These are phyloP conservation scores for Barnettozyma hawaiiensis DNA, from an alignment of 1,139 yeast genomes.

Conservation along the genomic window DNA sequence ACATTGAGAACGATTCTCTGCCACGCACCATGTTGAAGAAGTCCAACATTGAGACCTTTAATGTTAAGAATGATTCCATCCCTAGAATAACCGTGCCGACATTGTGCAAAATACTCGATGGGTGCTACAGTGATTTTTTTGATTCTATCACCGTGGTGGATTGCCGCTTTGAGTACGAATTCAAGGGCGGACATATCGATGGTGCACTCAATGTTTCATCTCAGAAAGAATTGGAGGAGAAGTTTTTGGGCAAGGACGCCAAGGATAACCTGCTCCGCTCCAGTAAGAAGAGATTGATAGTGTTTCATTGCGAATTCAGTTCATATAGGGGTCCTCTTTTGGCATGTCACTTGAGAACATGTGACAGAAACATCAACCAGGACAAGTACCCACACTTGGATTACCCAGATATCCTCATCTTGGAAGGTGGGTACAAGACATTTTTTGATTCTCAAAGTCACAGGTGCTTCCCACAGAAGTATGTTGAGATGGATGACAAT, in stretches of 20 bases:
- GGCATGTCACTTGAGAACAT: slow-evolving; percentile 80
- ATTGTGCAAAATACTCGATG: slow-evolving; percentile 56
- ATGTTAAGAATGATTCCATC: slow-evolving; percentile 51
- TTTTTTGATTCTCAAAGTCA: slow-evolving; percentile 54
- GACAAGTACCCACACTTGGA: slow-evolving; percentile 72
- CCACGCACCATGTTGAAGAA: slow-evolving; percentile 29
- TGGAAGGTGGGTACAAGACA: slow-evolving; percentile 86
- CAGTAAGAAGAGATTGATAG: slow-evolving; percentile 38
- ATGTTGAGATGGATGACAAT: slow-evolving; percentile 82
- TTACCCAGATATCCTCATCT: slow-evolving; percentile 82
- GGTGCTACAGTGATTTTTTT: slow-evolving; percentile 48
- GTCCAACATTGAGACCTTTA: slow-evolving; percentile 42
- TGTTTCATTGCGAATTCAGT: slow-evolving; percentile 94
- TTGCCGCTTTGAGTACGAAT: slow-evolving; percentile 91
- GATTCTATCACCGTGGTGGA: slow-evolving; percentile 65
- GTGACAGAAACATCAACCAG: slow-evolving; percentile 71
- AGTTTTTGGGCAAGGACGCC: slow-evolving; percentile 30
- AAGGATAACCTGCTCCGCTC: slow-evolving; percentile 11
- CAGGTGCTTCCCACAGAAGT: slow-evolving; percentile 68
- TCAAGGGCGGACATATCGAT: slow-evolving; percentile 83
- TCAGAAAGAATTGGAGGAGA: slow-evolving; percentile 58
- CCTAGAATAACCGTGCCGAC: slow-evolving; percentile 70
- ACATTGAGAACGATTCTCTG: slow-evolving; percentile 15
- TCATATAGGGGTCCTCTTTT: slow-evolving; percentile 88
- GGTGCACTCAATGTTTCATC: slow-evolving; percentile 77